Evolutionary conservation across 345 rosid genomes (phyloP), one percentile per base, ranked within the genome.

Genomic region (Aethionema arabicum): DNA sequence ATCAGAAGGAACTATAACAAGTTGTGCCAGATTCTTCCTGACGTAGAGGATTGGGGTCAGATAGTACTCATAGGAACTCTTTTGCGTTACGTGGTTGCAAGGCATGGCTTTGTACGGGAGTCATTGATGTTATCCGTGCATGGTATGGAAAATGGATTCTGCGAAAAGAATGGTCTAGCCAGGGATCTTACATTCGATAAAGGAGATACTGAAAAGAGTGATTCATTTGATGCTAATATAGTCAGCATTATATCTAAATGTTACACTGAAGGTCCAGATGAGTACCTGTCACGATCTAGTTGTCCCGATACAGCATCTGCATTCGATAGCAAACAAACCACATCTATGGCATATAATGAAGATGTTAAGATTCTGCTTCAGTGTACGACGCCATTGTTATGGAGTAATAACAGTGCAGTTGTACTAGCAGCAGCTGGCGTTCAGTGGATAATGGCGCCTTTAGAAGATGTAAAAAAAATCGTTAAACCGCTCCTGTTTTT

Each of bases 21-120:
- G 75, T 46, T 93, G 56, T 90, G 99, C 61, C 85, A 90, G 77
- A 79, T 87, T 73, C 96, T 93, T 70, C 99, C 97, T 33, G 97
- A 93, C 52, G 95, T 90, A 51, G 99, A 93, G 79, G 99, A 90
- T 64, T 93, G 99, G 99, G 99, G 99, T 61, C 97, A 87, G 77
- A 90, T 90, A 75, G 66, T 78, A 72, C 80, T 90, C 57, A 93
- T 80, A 51, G 82, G 82, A 56, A 87, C 84, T 62, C 96, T 93
- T 63, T 69, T 87, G 68, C 90, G 82, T 45, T 90, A 85, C 63
- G 83, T 77, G 36, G 79, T 85, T 59, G 96, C 97, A 42, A 78
- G 84, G 76, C 90, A 87, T 67, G 96, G 99, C 49, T 83, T 93
- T 62, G 97, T 83, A 62, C 77, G 85, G 76, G 95, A 93, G 71